These are phyloP conservation scores for Entrophospora sp. DNA, from an alignment of 192 early-diverging fungal species.

Conservation along the genomic window DNA sequence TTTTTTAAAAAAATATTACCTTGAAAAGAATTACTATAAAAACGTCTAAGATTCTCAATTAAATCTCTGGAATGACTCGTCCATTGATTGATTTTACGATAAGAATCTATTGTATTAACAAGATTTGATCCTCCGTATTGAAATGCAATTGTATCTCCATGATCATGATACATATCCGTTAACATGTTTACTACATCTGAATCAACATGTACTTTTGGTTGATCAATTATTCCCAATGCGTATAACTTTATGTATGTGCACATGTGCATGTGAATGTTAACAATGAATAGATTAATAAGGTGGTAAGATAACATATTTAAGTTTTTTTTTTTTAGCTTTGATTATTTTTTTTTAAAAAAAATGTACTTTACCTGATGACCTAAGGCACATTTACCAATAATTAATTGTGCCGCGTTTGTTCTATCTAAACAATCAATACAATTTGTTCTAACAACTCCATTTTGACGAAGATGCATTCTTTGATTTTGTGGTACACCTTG, in stretches of 20 bases:
- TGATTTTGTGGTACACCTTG: slow-evolving; percentile 18
- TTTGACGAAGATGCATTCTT: slow-evolving; percentile 44
- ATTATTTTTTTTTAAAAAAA: too few species aligned
- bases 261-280: too few species aligned
- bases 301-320: too few species aligned
- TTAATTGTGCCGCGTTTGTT: slow-evolving; percentile 94
- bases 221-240: slow-evolving; percentile 74
- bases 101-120: slow-evolving; percentile 97
- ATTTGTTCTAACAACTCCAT: slow-evolving; percentile 88
- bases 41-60: slow-evolving; percentile 87
- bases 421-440: slow-evolving; percentile 98
- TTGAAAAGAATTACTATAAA: slow-evolving; percentile 89
- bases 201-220: slow-evolving; percentile 79
- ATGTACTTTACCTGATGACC: slow-evolving; percentile 84
- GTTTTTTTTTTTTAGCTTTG: too few species aligned
- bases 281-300: too few species aligned
- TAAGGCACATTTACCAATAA: slow-evolving; percentile 89
- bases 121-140: slow-evolving; percentile 96
- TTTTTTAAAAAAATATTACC: slow-evolving; percentile 40
- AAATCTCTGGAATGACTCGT: slow-evolving; percentile 92
- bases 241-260: too few species aligned
- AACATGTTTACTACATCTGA: slow-evolving; percentile 88
- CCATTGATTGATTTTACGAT: slow-evolving; percentile 90
- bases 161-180: slow-evolving; percentile 95
- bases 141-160: slow-evolving; percentile 93